Evolutionary conservation across 2,329 filamentous ascomycete genomes (phyloP).

Genomic region (Fusarium transvaalense): DNA sequence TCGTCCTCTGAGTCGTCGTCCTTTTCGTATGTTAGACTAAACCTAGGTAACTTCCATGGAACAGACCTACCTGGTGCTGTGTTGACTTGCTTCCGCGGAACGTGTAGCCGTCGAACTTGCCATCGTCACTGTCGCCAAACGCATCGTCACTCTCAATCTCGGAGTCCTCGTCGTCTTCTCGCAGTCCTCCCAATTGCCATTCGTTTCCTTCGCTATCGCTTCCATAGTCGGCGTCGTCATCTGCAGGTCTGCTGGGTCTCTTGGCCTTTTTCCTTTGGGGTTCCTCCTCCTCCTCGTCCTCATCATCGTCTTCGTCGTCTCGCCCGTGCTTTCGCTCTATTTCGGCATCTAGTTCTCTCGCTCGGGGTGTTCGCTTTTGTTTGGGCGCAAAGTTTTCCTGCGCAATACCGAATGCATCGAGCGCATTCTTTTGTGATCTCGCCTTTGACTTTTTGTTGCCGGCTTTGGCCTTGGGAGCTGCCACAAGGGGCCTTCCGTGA

Average conservation of each 20-base stretch:
- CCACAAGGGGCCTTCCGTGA: constrained; percentile 66
- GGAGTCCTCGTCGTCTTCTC: constrained; percentile 70
- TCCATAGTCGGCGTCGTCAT: constrained; percentile 75
- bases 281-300: constrained; percentile 61
- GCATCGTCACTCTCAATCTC: constrained; percentile 80
- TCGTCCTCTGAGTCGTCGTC: constrained; percentile 72
- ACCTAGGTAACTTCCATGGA: not conserved
- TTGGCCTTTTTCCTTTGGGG: constrained; percentile 58
- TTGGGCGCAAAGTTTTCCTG: constrained; percentile 64
- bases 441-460: constrained; percentile 61
- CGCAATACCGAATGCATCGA: constrained; percentile 70
- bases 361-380: constrained; percentile 63
- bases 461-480: constrained; percentile 50
- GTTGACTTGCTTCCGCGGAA: constrained; percentile 63
- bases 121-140: constrained; percentile 89
- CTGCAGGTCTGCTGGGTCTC: constrained; percentile 55
- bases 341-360: constrained; percentile 65
- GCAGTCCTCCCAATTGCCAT: constrained; percentile 78
- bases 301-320: constrained; percentile 60
- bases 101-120: constrained; percentile 80
- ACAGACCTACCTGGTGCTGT: constrained; percentile 47
- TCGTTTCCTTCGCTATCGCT: constrained; percentile 89
- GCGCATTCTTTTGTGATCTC: constrained; percentile 63
- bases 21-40: constrained; percentile 35
- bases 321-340: constrained; percentile 59